These are phyloP conservation scores for Podaxis carcinomalis DNA, from an alignment of 768 basidiomycete genomes.

Conservation along the genomic window DNA sequence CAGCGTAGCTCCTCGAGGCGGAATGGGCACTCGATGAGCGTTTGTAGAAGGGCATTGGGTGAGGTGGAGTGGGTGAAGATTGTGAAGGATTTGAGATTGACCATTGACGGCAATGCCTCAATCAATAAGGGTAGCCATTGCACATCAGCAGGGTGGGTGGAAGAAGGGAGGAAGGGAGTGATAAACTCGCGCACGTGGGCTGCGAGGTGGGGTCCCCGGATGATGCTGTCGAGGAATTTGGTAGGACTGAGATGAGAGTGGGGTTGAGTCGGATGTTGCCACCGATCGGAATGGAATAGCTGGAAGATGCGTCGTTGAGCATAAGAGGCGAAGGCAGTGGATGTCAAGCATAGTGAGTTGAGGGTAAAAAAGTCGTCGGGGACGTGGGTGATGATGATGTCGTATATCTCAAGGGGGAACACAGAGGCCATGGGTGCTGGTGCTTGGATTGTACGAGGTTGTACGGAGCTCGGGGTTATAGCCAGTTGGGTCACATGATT, in stretches of 20 bases:
- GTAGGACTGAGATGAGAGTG: background rate
- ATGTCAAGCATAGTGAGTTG: background rate
- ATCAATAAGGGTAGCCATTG: background rate
- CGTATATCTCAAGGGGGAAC: conserved; percentile 2
- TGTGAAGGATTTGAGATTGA: conserved; percentile 6
- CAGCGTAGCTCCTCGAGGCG: background rate
- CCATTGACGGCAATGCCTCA: background rate
- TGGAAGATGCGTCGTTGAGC: background rate
- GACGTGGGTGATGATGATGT: background rate
- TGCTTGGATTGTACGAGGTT: background rate
- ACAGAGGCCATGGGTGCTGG: background rate
- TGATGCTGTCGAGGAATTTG: background rate
- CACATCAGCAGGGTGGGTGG: background rate
- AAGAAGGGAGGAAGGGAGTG: background rate
- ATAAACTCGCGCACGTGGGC: background rate
- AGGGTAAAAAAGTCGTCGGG: background rate
- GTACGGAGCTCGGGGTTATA: too few species aligned
- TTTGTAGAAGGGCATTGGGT: background rate
- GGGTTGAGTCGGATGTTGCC: background rate
- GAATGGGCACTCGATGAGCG: background rate
- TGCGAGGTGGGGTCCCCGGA: background rate
- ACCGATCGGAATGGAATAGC: background rate
- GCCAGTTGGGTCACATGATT: too few species aligned
- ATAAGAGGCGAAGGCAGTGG: background rate
- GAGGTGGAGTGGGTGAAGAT: background rate